phyloP scores from a whole-genome alignment of 441 rosid genomes.

The Metrosideros polymorpha region DNA sequence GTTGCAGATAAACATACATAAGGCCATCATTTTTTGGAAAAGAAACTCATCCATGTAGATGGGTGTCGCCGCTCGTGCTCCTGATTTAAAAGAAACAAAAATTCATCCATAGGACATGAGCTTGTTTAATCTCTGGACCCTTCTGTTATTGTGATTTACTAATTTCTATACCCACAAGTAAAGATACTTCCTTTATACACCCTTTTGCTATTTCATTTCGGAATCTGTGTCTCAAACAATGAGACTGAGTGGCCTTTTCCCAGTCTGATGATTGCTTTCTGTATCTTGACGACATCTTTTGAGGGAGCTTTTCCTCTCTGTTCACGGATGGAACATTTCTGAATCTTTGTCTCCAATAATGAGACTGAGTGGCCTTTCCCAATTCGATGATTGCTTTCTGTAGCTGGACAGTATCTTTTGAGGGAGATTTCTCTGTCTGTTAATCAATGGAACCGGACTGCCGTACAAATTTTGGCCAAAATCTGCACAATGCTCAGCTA shows the following conservation, averaged over 20 bases:
- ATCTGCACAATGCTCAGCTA: background rate
- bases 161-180: background rate
- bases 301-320: background rate
- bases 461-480: background rate
- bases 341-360: background rate
- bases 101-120: background rate
- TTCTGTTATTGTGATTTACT: background rate
- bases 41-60: background rate
- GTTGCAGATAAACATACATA: background rate
- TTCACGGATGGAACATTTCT: background rate
- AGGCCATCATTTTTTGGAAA: background rate
- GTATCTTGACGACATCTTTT: background rate
- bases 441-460: background rate
- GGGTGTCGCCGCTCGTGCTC: background rate
- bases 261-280: background rate
- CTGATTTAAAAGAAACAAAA: background rate
- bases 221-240: background rate
- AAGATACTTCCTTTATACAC: background rate
- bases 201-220: background rate
- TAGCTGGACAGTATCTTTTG: background rate
- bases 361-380: background rate
- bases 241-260: background rate
- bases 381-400: background rate
- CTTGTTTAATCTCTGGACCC: background rate
- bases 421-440: background rate